Conservation (phyloP, 257 asterid species). For the Leonotis leonurus region DNA sequence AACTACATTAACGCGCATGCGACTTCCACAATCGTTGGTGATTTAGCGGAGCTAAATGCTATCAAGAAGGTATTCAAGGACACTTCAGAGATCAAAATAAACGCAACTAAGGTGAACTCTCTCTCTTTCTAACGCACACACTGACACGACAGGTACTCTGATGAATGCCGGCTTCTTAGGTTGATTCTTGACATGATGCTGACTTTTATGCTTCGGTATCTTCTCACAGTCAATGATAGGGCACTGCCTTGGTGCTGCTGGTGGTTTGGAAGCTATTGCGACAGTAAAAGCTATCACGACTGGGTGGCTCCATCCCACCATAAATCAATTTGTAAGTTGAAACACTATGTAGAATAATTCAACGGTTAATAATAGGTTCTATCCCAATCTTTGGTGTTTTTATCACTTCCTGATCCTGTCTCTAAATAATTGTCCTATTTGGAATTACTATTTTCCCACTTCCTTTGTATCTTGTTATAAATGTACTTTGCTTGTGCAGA, state of each 20-base stretch:
- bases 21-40: conserved; percentile 88
- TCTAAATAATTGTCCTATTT: too few relatives aligned
- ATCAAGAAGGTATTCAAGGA: conserved; percentile 84
- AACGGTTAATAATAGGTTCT: neutral
- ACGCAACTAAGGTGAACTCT: conserved; percentile 81
- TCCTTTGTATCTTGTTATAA: too few relatives aligned
- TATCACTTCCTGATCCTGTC: too few relatives aligned
- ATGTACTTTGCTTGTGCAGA: conserved; percentile 38
- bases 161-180: too few relatives aligned
- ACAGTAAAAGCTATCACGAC: conserved; percentile 76
- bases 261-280: conserved; percentile 96
- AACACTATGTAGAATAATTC: neutral
- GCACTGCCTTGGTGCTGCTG: conserved; percentile 95
- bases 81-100: conserved; percentile 71
- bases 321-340: conserved; percentile 66
- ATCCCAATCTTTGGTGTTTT: neutral
- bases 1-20: conserved; percentile 95
- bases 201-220: conserved; percentile 2
- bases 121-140: neutral
- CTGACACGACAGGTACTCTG: too few relatives aligned
- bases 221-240: conserved; percentile 86
- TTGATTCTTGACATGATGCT: neutral
- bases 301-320: conserved; percentile 93
- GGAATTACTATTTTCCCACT: too few relatives aligned
- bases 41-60: conserved; percentile 87